Base-by-base conservation (phyloP, 2,329 filamentous ascomycete genomes). In the Diaporthe nobilis region DNA sequence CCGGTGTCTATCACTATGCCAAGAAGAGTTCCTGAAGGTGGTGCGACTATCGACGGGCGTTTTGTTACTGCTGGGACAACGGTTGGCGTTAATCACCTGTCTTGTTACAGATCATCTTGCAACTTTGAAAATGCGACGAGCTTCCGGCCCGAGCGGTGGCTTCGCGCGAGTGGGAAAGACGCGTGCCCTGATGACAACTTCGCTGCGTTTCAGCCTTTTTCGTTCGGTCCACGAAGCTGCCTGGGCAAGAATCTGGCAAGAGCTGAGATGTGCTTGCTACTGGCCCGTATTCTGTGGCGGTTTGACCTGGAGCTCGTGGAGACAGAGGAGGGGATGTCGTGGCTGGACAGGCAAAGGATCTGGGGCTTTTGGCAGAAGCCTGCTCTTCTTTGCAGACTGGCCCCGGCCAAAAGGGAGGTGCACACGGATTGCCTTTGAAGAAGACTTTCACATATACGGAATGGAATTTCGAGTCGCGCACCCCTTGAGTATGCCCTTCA, bases 291-390 rank as follows among this genome's bases (percentile, higher is more conserved):
- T 22, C 4, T 73, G n/a, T 73, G 71, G 71, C 37, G 58, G 10
- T 73, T 73, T 13, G 71, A 73, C 20, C 15, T 73, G 3, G 44
- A 73, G 5, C 34, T 73, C 28, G 61, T 65, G 25, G 61, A 65
- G 61, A 65, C 61, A 13, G 61, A 65, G n/a, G 61, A 65, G 17
- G 61, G 61, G 2, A 5, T 65, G 17, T 65, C 61, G 28, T 65
- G 61, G 61, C 42, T 65, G 13, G 61, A 65, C 25, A 65, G 34
- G 3, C 61, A 65, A 34, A 65, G 42, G 42, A 65, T 65, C 6
- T 34, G 61, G 61, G 61, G 61, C 2, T 65, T 65, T 31, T 65
- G 61, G 61, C 42, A 65, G 15, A 65, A 65, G 42, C 42, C 61
- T 15, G 9, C 42, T 49, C 25, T 65, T 8, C 61, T 65, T 12